Base-by-base conservation (phyloP, 352 stramenopile species). In the Pythium folliculosum region DNA sequence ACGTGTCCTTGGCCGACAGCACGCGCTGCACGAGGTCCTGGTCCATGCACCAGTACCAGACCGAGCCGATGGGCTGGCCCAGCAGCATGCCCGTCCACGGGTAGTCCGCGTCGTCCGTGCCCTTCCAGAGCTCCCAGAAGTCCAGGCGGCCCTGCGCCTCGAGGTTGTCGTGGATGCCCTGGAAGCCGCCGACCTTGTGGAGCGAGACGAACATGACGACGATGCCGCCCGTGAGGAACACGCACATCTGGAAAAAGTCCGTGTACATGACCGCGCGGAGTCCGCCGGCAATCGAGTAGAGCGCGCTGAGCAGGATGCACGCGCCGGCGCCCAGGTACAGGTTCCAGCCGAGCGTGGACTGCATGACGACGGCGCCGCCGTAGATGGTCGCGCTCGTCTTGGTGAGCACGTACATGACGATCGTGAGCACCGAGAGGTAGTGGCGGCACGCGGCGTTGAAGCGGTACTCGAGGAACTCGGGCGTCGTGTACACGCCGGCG, bases 41-140 rank as follows among this genome's bases (percentile, higher is more conserved):
- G 60, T 90, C 80, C 77, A 90, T 88, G 61, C 82, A 88, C 82
- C 82, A 90, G 66, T 90, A 89, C 80, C 81, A 90, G 45, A 88
- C 78, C 13, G 77, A 86, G 10, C 80, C 79, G 12, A 88, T 65
- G 22, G 77, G 80, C 59, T 88, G 78, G 5, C 82, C 82, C 25
- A 90, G 82, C 47, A 90, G 73, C 78, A 89, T 88, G 54, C 81
- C 81, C 1, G 81, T 88, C 82, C 80, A 90, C 53, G 82, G 82
- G 65, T 90, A 90, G 58, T 88, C 81, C 1, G 67, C 52, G 48
- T 90, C 82, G 23, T 70, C 58, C 4, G 72, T 80, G 10, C 75
- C 71, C 52, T 88, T 82, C 73, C 81, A 89, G 10, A 88, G 58
- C 52, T 89, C 70, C 71, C 82, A 84, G 65, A 72, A 87, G 19